Percentiles rank a stretch among this genome's conserved stretches.
Conservation (phyloP, 192 early-diverging fungal genomes). For the Coemansia sp. region DNA sequence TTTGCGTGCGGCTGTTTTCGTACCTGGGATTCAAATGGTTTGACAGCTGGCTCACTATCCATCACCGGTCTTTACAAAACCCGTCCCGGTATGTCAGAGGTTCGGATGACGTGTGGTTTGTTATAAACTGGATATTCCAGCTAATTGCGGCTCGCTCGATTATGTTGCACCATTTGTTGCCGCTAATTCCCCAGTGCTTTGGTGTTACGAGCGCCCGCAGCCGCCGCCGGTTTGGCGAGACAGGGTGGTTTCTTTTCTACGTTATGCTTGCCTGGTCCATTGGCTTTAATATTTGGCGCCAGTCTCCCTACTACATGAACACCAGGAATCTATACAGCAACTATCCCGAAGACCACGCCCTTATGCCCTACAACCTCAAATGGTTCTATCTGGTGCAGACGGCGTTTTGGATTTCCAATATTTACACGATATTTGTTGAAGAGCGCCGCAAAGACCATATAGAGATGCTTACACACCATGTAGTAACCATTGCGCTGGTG, state of each 20-base stretch:
- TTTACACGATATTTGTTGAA: conserved; percentile 54
- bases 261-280: conserved; percentile 35
- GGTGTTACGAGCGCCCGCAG: conserved; percentile 24
- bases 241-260: conserved; percentile 52
- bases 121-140: conserved; percentile 63
- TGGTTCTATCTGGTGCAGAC: conserved; percentile 53
- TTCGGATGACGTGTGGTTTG: conserved; percentile 58
- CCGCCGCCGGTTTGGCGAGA: conserved; percentile 54
- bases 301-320: conserved; percentile 51
- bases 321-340: conserved; percentile 46
- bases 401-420: conserved; percentile 52
- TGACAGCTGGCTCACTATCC: conserved; percentile 25
- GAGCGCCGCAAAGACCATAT: conserved; percentile 54
- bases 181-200: conserved; percentile 19
- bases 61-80: conserved; percentile 17
- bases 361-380: conserved; percentile 48
- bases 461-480: conserved; percentile 56
- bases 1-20: conserved; percentile 24
- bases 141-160: conserved; percentile 62
- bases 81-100: conserved; percentile 44
- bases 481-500: conserved; percentile 53
- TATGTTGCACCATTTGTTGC: conserved; percentile 52
- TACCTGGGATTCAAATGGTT: conserved; percentile 40
- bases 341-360: conserved; percentile 51
- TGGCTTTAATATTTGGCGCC: conserved; percentile 32